Evolutionary conservation across 2,329 filamentous ascomycete genomes (phyloP), one percentile per base, ranked within the genome.

Genomic region (Colletotrichum acutatum): DNA sequence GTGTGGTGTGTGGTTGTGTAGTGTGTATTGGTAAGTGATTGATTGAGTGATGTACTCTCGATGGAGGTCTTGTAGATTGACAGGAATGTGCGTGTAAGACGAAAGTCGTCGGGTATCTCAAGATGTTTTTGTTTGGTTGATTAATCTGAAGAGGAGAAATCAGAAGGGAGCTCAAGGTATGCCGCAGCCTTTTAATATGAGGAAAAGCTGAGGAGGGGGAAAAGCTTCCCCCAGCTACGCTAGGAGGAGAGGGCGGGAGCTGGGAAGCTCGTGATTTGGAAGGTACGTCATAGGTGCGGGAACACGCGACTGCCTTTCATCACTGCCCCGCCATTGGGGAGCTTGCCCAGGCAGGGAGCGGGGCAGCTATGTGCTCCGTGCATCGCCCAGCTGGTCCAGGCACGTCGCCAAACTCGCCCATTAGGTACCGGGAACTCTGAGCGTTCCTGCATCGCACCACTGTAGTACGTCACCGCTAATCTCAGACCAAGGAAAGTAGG

Each of bases 231-330:
- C 52, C 71, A 74, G 62, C 56, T 66, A 42, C 19, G 42, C 19
- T 49, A n/a, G 19, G 16, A 28, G 42, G 52, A 53, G 52, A 28
- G 37, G 53, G 72, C 68, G 52, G 59, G 62, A 60, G 67, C 71
- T 71, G 62, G 62, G 42, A 65, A 63, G 71, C 72, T 74, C 61
- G 74, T 74, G 74, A 68, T 71, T 59, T 14, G 37, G 19, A 59
- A 74, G 69, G 68, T 75, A 75, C 74, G 74, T 75, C 74, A 75
- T 75, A 70, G 60, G 64, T 68, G 72, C 60, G 68, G 54, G 52
- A 74, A 74, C 74, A 69, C 74, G 61, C 74, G 68, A 75, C 68
- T 72, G 61, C 52, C 64, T 68, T 71, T 59, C 53, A 67, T 61
- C 71, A 74, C 74, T 74, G 74, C 71, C 74, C 71, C 74, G 67